Conservation (phyloP, 768 basidiomycete species). For the Tricholomella constricta region DNA sequence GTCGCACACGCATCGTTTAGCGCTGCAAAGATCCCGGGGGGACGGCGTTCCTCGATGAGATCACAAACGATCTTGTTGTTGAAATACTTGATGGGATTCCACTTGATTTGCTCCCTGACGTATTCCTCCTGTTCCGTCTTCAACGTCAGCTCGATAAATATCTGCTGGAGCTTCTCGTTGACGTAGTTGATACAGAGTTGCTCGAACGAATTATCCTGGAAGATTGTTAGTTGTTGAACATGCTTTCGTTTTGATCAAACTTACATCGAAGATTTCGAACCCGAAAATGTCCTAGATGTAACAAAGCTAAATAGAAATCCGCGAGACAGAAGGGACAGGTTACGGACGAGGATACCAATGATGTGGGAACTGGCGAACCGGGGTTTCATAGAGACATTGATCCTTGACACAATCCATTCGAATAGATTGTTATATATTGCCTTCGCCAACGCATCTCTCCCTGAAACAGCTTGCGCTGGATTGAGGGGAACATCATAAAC, state of each 20-base stretch:
- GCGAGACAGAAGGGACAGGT: conserved; percentile 22
- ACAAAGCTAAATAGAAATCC: conserved; percentile 5
- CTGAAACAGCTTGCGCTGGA: conserved; percentile 85
- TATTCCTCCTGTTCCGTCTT: conserved; percentile 99
- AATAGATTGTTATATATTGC: conserved; percentile 98
- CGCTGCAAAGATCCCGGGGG: conserved; percentile 96
- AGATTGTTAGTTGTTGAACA: conserved; percentile 7
- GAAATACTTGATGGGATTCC: conserved; percentile 99
- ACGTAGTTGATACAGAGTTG: conserved; percentile 99
- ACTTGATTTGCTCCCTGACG: conserved; percentile 97
- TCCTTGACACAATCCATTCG: conserved; percentile 97
- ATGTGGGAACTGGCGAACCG: conserved; percentile 71
- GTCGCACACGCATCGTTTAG: conserved; percentile 99
- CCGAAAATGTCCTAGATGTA: conserved; percentile 87
- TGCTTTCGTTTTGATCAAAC: conserved; percentile 5
- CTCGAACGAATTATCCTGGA: conserved; percentile 90
- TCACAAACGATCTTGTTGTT: conserved; percentile 99
- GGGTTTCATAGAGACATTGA: conserved; percentile 96
- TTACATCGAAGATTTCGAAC: conserved; percentile 95
- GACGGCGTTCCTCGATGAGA: conserved; percentile 93
- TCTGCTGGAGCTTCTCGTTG: conserved; percentile 99
- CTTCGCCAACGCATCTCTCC: conserved; percentile 90
- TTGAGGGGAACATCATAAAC: conserved; percentile 98
- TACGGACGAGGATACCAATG: conserved; percentile 85
- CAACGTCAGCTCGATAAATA: conserved; percentile 97